These are phyloP conservation scores for Coemansia asiatica DNA, from an alignment of 192 early-diverging fungal species.

Conservation along the genomic window DNA sequence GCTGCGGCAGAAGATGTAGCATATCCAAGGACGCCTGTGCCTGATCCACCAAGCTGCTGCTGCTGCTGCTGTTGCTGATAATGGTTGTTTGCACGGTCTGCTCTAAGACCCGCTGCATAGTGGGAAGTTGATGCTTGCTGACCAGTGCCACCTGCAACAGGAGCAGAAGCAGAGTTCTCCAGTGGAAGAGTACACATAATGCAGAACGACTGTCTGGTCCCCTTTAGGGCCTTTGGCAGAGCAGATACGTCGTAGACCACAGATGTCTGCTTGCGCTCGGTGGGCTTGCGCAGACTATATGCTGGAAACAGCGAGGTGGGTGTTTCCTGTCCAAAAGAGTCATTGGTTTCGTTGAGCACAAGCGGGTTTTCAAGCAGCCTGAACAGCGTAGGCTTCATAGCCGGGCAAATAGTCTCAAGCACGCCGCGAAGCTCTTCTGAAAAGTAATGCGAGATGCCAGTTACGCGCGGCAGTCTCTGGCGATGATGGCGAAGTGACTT, in stretches of 20 bases:
- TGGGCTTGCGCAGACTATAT: slow-evolving; percentile 18
- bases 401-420: slow-evolving; percentile 45
- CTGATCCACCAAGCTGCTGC: neutral
- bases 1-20: neutral
- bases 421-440: slow-evolving; percentile 52
- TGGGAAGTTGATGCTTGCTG: neutral
- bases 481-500: slow-evolving; percentile 42
- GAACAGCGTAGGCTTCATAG: slow-evolving; percentile 47
- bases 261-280: slow-evolving; percentile 10
- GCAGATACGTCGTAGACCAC: slow-evolving; percentile 45
- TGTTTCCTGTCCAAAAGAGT: slow-evolving; percentile 7
- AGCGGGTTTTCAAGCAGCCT: slow-evolving; percentile 50
- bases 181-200: slow-evolving; percentile 52
- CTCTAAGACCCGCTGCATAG: neutral
- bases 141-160: neutral
- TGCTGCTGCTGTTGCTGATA: slow-evolving; percentile 5
- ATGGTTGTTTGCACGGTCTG: too few relatives aligned
- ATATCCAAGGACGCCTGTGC: neutral
- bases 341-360: slow-evolving; percentile 26
- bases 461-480: slow-evolving; percentile 46
- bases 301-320: slow-evolving; percentile 53
- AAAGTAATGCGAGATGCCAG: slow-evolving; percentile 52
- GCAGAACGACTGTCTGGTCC: slow-evolving; percentile 53
- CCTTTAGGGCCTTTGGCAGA: slow-evolving; percentile 48
- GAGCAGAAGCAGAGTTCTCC: slow-evolving; percentile 5